These are phyloP conservation scores for Austroboletus niveus DNA, from an alignment of 1,284 basidiomycete species.

Conservation along the genomic window DNA sequence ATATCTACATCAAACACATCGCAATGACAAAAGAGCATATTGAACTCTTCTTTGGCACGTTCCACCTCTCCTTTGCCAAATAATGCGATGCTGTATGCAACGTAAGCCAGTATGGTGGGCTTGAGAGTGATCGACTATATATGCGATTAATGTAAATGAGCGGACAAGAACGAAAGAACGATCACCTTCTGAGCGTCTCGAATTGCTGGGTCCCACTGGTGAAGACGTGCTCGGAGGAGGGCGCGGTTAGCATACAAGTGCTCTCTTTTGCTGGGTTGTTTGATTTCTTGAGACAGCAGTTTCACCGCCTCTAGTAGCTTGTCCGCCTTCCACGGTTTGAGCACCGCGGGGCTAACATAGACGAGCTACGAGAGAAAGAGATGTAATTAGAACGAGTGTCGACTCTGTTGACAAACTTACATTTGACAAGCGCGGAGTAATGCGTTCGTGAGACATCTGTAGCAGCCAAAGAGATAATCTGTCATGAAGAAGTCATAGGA, in stretches of 20 bases:
- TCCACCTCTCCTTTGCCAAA: neutral
- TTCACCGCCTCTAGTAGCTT: neutral
- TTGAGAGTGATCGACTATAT: neutral
- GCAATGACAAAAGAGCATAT: neutral
- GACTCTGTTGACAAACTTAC: neutral
- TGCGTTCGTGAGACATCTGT: neutral
- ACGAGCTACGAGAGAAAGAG: neutral
- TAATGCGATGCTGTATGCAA: neutral
- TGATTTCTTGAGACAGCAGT: neutral
- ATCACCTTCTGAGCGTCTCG: neutral
- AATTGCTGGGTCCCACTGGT: neutral
- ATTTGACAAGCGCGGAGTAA: neutral
- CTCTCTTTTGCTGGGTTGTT: too few relatives aligned
- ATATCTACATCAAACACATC: neutral
- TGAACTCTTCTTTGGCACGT: neutral
- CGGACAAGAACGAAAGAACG: neutral
- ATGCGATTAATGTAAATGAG: neutral
- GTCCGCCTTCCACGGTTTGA: neutral
- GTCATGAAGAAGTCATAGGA: neutral
- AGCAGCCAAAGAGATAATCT: neutral
- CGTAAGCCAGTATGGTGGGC: neutral
- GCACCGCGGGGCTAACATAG: neutral
- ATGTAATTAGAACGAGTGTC: neutral
- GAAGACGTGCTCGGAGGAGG: neutral
- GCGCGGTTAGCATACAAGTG: neutral